Conservation (phyloP, 1,284 basidiomycete genomes). For the Gomphus sp. region DNA sequence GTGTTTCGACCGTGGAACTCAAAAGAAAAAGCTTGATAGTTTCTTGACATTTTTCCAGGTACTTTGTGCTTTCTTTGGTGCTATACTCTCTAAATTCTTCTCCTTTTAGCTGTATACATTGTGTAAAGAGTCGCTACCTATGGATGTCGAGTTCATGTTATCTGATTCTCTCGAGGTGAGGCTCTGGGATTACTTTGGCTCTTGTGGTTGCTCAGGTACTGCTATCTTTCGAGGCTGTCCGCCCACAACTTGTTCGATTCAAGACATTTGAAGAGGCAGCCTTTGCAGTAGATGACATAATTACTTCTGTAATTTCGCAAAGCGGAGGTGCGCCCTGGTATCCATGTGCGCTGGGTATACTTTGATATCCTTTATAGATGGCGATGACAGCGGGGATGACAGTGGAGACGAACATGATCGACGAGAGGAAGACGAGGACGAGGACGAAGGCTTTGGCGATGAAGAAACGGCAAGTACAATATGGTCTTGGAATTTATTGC, state of each 20-base stretch:
- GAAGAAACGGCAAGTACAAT: constrained; percentile 29
- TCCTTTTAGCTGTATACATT: constrained; percentile 68
- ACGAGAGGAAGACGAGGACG: constrained; percentile 41
- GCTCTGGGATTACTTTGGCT: constrained; percentile 7
- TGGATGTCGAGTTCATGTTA: constrained; percentile 98
- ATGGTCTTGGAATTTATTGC: constrained; percentile 31
- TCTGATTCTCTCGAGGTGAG: constrained; percentile 85
- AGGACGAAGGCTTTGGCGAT: constrained; percentile 51
- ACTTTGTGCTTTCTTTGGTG: constrained; percentile 14
- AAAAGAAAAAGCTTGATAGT: constrained; percentile 87
- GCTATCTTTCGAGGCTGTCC: constrained; percentile 48
- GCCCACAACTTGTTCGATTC: constrained; percentile 62
- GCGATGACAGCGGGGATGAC: constrained; percentile 64
- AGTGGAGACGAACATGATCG: constrained; percentile 49
- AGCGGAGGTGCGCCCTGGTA: constrained; percentile 31
- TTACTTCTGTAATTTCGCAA: constrained; percentile 52
- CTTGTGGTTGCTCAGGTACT: background rate
- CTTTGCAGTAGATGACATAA: constrained; percentile 80
- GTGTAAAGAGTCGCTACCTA: constrained; percentile 82
- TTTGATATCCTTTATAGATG: constrained; percentile 18
- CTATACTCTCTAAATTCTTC: constrained; percentile 10
- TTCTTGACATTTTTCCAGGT: constrained; percentile 93
- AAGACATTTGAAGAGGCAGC: constrained; percentile 83
- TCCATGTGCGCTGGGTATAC: constrained; percentile 9
- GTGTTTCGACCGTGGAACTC: constrained; percentile 90